phyloP scores from a whole-genome alignment of 345 rosid species.

The Nephelium lappaceum region DNA sequence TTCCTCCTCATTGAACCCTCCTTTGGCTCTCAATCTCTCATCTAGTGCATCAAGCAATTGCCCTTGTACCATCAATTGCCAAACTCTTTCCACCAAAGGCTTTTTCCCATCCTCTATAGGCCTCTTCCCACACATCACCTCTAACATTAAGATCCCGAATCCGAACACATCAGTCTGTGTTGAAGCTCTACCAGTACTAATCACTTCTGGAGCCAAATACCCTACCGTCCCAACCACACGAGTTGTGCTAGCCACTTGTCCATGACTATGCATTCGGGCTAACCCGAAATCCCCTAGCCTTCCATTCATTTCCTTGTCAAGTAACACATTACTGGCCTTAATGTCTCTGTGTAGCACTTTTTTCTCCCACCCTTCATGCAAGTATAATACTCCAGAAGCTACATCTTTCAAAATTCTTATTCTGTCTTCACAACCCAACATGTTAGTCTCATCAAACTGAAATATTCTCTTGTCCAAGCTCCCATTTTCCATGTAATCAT shows the following conservation, averaged over 20 bases:
- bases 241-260: constrained; percentile 57
- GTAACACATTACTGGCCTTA: constrained; percentile 81
- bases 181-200: constrained; percentile 49
- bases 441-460: constrained; percentile 39
- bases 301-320: constrained; percentile 71
- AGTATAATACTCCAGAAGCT: constrained; percentile 59
- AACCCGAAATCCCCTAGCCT: constrained; percentile 76
- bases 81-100: constrained; percentile 49
- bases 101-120: constrained; percentile 50
- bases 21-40: constrained; percentile 37
- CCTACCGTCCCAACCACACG: constrained; percentile 78
- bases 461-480: constrained; percentile 64
- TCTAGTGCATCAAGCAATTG: constrained; percentile 50
- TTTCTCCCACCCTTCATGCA: constrained; percentile 82
- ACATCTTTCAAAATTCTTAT: constrained; percentile 61
- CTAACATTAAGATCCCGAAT: constrained; percentile 50
- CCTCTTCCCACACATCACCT: constrained; percentile 60
- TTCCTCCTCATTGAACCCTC: constrained; percentile 43
- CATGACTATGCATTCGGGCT: constrained; percentile 72
- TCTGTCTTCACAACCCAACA: constrained; percentile 54
- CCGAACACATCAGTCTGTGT: constrained; percentile 53
- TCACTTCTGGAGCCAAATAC: constrained; percentile 74
- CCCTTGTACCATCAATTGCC: constrained; percentile 48
- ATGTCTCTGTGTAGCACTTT: constrained; percentile 79
- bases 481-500: constrained; percentile 86